These are phyloP conservation scores for Trichocladium antarcticum DNA, from an alignment of 495 filamentous ascomycete species.

Conservation along the genomic window DNA sequence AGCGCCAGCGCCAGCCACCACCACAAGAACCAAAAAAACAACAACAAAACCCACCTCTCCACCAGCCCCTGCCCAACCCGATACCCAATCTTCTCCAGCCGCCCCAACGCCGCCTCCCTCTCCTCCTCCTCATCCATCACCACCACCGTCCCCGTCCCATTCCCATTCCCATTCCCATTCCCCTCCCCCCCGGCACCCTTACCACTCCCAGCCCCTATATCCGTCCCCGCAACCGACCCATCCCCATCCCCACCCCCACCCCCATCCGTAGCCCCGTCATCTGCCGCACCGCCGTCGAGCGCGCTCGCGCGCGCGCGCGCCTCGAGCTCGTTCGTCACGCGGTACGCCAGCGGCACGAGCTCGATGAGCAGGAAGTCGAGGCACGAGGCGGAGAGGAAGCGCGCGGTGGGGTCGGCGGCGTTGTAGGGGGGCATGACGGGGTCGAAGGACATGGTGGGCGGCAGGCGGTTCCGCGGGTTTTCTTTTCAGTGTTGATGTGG, in stretches of 20 bases:
- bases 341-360: slow-evolving; percentile 86
- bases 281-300: slow-evolving; percentile 4
- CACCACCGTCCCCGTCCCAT: slow-evolving; percentile 3
- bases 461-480: slow-evolving; percentile 5
- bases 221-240: neutral
- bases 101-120: slow-evolving; percentile 68
- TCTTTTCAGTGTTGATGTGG: neutral
- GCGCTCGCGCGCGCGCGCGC: slow-evolving; percentile 22
- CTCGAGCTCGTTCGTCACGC: slow-evolving; percentile 53
- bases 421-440: slow-evolving; percentile 55
- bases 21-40: no score
- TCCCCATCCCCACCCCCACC: neutral
- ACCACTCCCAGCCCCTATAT: slow-evolving; percentile 11
- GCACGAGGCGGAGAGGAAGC: slow-evolving; percentile 67
- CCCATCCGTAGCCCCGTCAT: neutral
- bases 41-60: slow-evolving; percentile 69
- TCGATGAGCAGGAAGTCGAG: slow-evolving; percentile 93
- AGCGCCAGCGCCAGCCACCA: neutral
- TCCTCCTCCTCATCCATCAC: slow-evolving; percentile 60
- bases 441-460: slow-evolving; percentile 63
- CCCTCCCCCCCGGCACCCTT: slow-evolving; percentile 60
- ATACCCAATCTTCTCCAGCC: slow-evolving; percentile 81
- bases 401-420: slow-evolving; percentile 62
- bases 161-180: slow-evolving; percentile 32
- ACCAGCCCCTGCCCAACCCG: slow-evolving; percentile 86